phyloP scores from a whole-genome alignment of 2,329 filamentous ascomycete genomes.

The Chrysosporium queenslandicum region DNA sequence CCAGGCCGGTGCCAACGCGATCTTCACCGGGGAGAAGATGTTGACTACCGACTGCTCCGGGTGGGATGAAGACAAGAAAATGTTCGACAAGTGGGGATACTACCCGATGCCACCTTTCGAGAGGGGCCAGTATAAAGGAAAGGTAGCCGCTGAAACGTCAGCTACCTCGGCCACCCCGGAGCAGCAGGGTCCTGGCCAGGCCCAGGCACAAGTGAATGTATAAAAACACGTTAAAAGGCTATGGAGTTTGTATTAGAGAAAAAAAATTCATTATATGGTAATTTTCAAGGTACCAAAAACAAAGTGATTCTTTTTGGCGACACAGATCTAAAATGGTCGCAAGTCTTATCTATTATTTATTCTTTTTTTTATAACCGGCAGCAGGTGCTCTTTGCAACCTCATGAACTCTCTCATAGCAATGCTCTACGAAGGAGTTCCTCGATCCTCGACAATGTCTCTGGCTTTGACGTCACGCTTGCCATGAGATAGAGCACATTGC shows the following conservation, averaged over 20 bases:
- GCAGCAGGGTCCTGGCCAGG: not conserved
- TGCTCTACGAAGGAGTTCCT: constrained; percentile 32
- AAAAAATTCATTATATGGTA: not conserved
- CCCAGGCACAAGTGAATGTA: constrained; percentile 1
- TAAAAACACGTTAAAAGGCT: not conserved
- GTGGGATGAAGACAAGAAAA: constrained; percentile 75
- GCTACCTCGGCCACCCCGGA: not conserved
- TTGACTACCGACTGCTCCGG: constrained; percentile 82
- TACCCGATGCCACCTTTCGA: constrained; percentile 61
- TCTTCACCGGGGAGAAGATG: constrained; percentile 95
- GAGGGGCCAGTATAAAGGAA: constrained; percentile 20
- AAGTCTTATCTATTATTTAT: no score
- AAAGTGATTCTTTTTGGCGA: not conserved
- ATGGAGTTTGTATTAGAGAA: not conserved
- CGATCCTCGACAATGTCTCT: constrained; percentile 35
- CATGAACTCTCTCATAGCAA: constrained; percentile 23
- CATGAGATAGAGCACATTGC: constrained; percentile 54
- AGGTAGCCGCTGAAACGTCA: not conserved
- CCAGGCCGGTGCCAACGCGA: constrained; percentile 83
- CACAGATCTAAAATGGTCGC: not conserved
- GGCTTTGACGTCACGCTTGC: constrained; percentile 43
- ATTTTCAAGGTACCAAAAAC: not conserved
- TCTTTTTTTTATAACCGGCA: not conserved
- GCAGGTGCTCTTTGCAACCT: no score
- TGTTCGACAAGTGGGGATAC: constrained; percentile 77